phyloP scores from a whole-genome alignment of 2,329 filamentous ascomycete species.

The Paramyrothecium roridum region DNA sequence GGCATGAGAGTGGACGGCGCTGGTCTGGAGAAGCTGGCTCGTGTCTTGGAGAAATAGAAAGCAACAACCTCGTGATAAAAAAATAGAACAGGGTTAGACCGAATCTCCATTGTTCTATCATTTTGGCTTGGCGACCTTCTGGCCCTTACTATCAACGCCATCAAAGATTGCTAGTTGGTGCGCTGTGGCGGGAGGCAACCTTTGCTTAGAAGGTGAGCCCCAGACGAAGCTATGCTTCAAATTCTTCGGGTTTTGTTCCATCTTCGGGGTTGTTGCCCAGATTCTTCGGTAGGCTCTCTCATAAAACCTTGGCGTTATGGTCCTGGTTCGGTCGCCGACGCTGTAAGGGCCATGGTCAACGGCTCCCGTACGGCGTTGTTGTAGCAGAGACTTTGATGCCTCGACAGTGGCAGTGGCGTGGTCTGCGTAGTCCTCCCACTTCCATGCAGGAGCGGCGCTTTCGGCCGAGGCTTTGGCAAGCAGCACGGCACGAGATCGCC shows the following conservation, averaged over 20 bases:
- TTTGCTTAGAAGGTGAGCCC: conserved; percentile 31
- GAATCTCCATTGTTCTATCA: background rate
- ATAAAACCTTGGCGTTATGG: conserved; percentile 37
- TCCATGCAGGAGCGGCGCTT: conserved; percentile 19
- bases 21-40: conserved; percentile 57
- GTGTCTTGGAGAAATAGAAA: conserved; percentile 26
- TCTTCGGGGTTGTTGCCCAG: conserved; percentile 42
- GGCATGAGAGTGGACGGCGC: conserved; percentile 72
- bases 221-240: conserved; percentile 38
- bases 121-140: conserved; percentile 5
- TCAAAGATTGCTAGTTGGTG: conserved; percentile 45
- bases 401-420: conserved; percentile 36
- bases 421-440: conserved; percentile 41
- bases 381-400: conserved; percentile 26
- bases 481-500: conserved; percentile 16
- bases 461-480: background rate
- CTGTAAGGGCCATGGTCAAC: conserved; percentile 34
- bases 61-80: no score
- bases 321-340: conserved; percentile 24
- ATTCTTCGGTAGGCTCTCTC: conserved; percentile 43
- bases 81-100: background rate
- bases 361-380: conserved; percentile 29
- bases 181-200: conserved; percentile 23
- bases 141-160: conserved; percentile 32
- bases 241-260: conserved; percentile 29